Base-by-base conservation (phyloP, 139 green algal species). In the Dunaliella primolecta region DNA sequence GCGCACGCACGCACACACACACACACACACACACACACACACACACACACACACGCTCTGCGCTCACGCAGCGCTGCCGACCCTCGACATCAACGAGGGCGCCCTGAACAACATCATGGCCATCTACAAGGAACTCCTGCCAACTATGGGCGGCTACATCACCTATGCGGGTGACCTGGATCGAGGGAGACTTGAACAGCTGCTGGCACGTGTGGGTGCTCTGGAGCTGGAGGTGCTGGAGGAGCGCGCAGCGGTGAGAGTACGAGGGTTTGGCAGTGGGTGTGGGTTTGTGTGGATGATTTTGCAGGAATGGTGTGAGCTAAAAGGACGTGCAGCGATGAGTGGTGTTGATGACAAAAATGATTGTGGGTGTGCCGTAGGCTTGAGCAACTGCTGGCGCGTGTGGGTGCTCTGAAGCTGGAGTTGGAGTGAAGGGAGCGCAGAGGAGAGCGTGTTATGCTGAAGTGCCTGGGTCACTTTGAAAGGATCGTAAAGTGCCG, bases 51-150 rank as follows among this genome's bases (percentile, higher is more conserved):
- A 64, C 46, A 64, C 46, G 46, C 27, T 21, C 55, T 81, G 76
- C 7, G 36, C 74, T 31, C 3, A 34, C 78, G 84, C 87, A 96
- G 90, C 94, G 0, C 87, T 98, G 83, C 94, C 95, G 2, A 98
- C 95, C 1, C 88, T 98, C 75, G 95, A 98, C 92, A 98, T 98
- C 46, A 89, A 85, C 7, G 96, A 99, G 91, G 95, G 94, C 35
- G 94, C 93, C 36, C 89, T 99, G 33, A 96, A 99, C 86, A 91
- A 89, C 80, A 91, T 98, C 37, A 97, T 98, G 83, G 82, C 89
- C n/a, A 91, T 94, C 75, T 99, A 98, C 92, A 97, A 96, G 88
- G 82, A 92, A 83, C 82, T 97, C 82, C 92, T 98, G 81, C 94
- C 94, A 0, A 2, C 36, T 27, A 83, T 97, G 86, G 94, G 94